Evolutionary conservation across 495 filamentous ascomycete species (phyloP), one percentile per base, ranked within the genome.

Genomic region (Sabuloglossum arenarium): DNA sequence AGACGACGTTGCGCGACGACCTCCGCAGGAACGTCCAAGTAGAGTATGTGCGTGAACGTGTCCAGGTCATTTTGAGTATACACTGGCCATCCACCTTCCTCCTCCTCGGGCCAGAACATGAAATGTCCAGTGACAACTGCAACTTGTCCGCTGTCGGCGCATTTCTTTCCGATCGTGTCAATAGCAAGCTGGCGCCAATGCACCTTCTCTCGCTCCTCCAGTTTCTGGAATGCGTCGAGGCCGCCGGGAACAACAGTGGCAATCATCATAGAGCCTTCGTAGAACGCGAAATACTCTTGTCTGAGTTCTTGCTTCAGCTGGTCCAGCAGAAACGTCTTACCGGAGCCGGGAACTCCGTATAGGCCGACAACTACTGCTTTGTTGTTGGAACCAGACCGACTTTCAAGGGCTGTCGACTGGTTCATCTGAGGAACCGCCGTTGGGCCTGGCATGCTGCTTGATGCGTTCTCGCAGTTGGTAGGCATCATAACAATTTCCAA

Each of bases 341-440:
- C 79, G 27, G 62, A 73, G n/a, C 79, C 81, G 8, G 80, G 69
- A 55, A 84, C 12, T 25, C 78, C 81, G 60, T 82, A 83, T 10
- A 84, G 46, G 21, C 80, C 79, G 19, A 84, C 63, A 25, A 83
- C 63, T 25, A 65, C 61, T 16, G 73, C 67, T 49, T 67, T 69
- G 19, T 59, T 61, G 32, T 9, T 31, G 28, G 53, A 51, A 60
- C 52, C 31, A 60, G 61, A 59, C 51, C 47, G 50, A 63, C 37
- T 54, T 49, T 59, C 53, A 58, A 59, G 53, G 45, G 54, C 54
- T 53, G 32, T 57, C 37, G 49, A 52, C 56, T 58, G 54, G 29
- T 62, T 61, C 42, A 49, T 50, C 56, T 56, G 59, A 60, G 49
- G 52, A 61, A 61, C 56, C 28, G 54, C 56, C 31, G 54, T 61